These are phyloP conservation scores for Patellifolia procumbens DNA, from an alignment of 179 eudicot genomes.

Conservation along the genomic window DNA sequence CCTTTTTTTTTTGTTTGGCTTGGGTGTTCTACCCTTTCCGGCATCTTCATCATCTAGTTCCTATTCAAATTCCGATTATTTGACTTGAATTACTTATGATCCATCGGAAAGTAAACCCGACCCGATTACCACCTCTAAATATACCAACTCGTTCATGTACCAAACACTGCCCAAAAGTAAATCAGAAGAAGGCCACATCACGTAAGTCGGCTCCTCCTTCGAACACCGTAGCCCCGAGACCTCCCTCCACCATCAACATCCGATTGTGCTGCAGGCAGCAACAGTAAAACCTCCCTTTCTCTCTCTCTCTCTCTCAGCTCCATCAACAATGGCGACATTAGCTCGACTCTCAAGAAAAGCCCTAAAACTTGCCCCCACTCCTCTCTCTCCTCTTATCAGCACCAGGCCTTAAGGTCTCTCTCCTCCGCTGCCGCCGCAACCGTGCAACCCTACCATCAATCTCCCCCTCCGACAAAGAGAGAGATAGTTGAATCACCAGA, in stretches of 20 bases:
- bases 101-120: too few relatives aligned
- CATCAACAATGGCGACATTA: constrained; percentile 54
- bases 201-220: background rate
- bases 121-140: too few relatives aligned
- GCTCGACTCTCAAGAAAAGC: constrained; percentile 55
- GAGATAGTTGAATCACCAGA: constrained; percentile 58
- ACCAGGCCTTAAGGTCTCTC: constrained; percentile 39
- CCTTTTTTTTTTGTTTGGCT: too few relatives aligned
- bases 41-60: too few relatives aligned
- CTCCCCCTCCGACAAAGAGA: constrained; percentile 31
- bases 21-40: too few relatives aligned
- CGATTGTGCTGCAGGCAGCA: background rate
- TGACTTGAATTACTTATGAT: too few relatives aligned
- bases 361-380: constrained; percentile 36
- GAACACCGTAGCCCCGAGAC: background rate
- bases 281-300: background rate
- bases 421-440: constrained; percentile 46
- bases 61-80: too few relatives aligned
- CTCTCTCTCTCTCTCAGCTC: background rate
- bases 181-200: too few relatives aligned
- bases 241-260: background rate
- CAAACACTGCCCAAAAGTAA: too few relatives aligned
- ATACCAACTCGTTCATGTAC: too few relatives aligned
- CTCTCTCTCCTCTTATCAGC: constrained; percentile 32
- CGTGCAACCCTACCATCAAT: constrained; percentile 21